Percentiles rank a stretch among this genome's conserved stretches.
Conservation (phyloP, 2,329 filamentous ascomycete species). For the Penicillium decumbens region DNA sequence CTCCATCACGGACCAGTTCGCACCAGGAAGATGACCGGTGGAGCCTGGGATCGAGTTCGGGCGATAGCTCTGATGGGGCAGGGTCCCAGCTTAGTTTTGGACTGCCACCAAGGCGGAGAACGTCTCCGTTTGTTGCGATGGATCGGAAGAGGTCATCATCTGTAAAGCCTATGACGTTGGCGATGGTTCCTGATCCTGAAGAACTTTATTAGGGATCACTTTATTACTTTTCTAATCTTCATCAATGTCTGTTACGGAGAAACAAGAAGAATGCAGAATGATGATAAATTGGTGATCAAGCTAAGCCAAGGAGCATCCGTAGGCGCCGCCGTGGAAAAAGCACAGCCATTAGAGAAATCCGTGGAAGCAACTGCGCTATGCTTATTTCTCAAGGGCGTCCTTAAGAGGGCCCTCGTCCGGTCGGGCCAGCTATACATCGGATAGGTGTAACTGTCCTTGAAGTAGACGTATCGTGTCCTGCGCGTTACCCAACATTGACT, state of each 20-base stretch:
- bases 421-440: too few species aligned
- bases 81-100: constrained; percentile 11
- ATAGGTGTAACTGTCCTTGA: too few species aligned
- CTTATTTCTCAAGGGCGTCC: too few species aligned
- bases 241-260: background rate
- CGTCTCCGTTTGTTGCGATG: constrained; percentile 14
- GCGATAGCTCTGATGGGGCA: constrained; percentile 10
- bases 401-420: too few species aligned
- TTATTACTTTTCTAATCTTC: background rate
- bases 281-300: too few species aligned
- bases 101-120: constrained; percentile 13
- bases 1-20: background rate
- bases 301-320: too few species aligned
- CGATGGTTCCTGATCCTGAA: constrained; percentile 37
- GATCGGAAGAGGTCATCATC: constrained; percentile 24
- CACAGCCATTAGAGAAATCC: too few species aligned
- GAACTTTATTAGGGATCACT: constrained; percentile 32
- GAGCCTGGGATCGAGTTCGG: constrained; percentile 10
- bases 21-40: constrained; percentile 13
- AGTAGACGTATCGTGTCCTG: too few species aligned
- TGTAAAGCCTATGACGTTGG: constrained; percentile 27
- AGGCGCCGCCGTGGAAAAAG: too few species aligned
- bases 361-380: too few species aligned
- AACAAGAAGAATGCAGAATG: too few species aligned
- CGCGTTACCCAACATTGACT: too few species aligned